Base-by-base conservation (phyloP, 2,329 filamentous ascomycete genomes). In the Epicoccum nigrum region DNA sequence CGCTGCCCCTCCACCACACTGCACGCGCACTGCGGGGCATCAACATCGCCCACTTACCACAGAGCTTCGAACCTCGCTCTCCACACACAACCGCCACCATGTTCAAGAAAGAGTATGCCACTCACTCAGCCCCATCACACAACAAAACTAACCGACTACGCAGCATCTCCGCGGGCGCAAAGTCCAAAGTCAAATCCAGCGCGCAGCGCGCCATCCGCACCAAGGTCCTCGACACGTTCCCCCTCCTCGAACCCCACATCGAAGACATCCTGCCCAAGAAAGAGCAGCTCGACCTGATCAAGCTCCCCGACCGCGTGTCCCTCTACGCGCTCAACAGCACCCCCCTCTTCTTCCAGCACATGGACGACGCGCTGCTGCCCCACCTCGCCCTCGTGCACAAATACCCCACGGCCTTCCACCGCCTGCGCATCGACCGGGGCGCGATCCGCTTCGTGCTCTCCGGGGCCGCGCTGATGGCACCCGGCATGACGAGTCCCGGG, bases 231-330 rank as follows among this genome's bases (percentile, higher is more conserved):
- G 82, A 90, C 52, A 89, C 89, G 45, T 97, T 95, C 77, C 94
- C 94, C 2, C 84, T 90, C 43, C 87, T 97, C 43, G 85, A 86
- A 62, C 89, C 90, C 1, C 84, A 91, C 77, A 95, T 97, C 75
- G 94, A 99, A 74, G 90, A 95, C 73, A 86, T 97, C 65, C 82
- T 99, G 61, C 94, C 94, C 42, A 97, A 97, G 77, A 99, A 97
- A 75, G 86, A 89, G 52, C 90, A 94, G 57, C 81, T 97, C 45
- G 89, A 93, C 75, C 85, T 90, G 61, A 86, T 97, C 76, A 97
- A 97, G 79, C 85, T 97, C 79, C 92, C 93, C 58, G 93, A 97
- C 76, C 88, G 90, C 68, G 87, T 90, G 63, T 89, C 89, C 16
- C 88, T 97, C 62, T 99, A 96, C 82, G 86, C 91, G 45, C 84